A percentile compares a stretch with the other conserved stretches of the same genome.
Evolutionary conservation across 2,329 filamentous ascomycete species (phyloP).

Genomic region (Cladosporium velox): DNA sequence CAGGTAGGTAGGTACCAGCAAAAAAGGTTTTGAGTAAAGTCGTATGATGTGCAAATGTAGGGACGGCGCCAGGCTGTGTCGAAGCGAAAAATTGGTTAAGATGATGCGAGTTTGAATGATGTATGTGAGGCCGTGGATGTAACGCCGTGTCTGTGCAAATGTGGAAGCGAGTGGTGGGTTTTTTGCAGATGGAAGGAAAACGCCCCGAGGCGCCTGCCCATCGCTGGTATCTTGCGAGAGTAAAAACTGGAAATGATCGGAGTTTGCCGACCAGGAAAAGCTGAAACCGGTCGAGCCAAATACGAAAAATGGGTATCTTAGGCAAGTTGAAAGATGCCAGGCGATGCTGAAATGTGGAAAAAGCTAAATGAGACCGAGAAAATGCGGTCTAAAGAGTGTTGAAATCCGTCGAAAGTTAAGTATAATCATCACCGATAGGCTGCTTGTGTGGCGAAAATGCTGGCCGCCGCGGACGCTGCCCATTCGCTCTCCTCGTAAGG

Average conservation of each 20-base stretch:
- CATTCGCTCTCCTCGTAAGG: conserved; percentile 94
- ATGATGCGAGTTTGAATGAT: conserved; percentile 5
- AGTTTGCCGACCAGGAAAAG: conserved; percentile 1
- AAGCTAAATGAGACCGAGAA: conserved; percentile 1
- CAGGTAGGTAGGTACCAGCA: background rate
- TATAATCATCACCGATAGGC: conserved; percentile 31
- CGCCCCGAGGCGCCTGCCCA: background rate
- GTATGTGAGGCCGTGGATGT: conserved; percentile 4
- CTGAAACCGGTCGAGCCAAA: conserved; percentile 11
- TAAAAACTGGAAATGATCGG: conserved; percentile 10
- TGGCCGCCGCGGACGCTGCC: conserved; percentile 79
- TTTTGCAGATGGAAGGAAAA: background rate
- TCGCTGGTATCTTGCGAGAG: conserved; percentile 11
- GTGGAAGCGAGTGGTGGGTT: conserved; percentile 1
- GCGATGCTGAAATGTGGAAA: conserved; percentile 19
- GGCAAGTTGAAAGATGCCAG: conserved; percentile 16
- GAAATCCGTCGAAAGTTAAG: background rate
- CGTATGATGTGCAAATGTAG: conserved; percentile 12
- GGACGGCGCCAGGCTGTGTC: conserved; percentile 21
- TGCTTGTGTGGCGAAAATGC: conserved; percentile 74
- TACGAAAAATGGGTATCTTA: conserved; percentile 17
- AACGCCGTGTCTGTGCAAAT: conserved; percentile 14
- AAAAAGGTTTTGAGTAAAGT: background rate
- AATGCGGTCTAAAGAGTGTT: background rate
- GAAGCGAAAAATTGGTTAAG: background rate